A percentile compares a stretch with the other conserved stretches of the same genome.
Evolutionary conservation across 2,329 filamentous ascomycete species (phyloP).

Genomic region (Epichloe typhina): DNA sequence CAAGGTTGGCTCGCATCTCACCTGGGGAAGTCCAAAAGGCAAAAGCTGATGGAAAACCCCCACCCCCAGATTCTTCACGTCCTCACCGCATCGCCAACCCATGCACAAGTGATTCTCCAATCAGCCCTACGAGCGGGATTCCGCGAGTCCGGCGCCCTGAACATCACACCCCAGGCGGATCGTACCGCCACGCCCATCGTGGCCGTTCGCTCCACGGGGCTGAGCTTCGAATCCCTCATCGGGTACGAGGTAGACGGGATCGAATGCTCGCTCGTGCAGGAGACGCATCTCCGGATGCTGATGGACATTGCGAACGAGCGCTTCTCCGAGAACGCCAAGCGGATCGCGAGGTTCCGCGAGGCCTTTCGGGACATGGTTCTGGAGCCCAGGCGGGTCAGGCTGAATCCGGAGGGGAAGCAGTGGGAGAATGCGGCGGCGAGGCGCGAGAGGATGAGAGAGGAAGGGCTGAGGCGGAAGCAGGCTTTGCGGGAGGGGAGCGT

Average conservation of each 20-base stretch:
- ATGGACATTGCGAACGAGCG: conserved; percentile 60
- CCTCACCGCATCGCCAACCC: conserved; percentile 57
- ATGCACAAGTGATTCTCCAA: conserved; percentile 63
- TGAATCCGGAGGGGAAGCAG: conserved; percentile 23
- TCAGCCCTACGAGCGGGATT: conserved; percentile 75
- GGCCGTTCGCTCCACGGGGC: conserved; percentile 70
- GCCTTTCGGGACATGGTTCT: conserved; percentile 28
- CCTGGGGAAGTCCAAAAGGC: conserved; percentile 17
- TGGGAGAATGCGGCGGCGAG: conserved; percentile 43
- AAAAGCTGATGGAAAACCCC: conserved; percentile 6
- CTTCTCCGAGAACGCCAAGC: conserved; percentile 54
- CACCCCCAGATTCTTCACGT: conserved; percentile 68
- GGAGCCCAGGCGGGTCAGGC: conserved; percentile 13
- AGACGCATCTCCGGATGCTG: conserved; percentile 54
- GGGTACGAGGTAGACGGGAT: conserved; percentile 36
- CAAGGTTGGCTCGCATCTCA: neutral
- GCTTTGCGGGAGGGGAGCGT: conserved; percentile 19
- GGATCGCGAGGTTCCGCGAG: conserved; percentile 50
- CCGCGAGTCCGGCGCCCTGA: conserved; percentile 76
- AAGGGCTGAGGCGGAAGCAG: conserved; percentile 42
- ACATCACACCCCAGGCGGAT: conserved; percentile 30
- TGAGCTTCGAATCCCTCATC: conserved; percentile 71
- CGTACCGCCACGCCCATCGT: conserved; percentile 52
- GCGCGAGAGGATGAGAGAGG: conserved; percentile 41
- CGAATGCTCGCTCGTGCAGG: conserved; percentile 41